Conservation (phyloP, 2,329 filamentous ascomycete species). For the Periconia sp. region DNA sequence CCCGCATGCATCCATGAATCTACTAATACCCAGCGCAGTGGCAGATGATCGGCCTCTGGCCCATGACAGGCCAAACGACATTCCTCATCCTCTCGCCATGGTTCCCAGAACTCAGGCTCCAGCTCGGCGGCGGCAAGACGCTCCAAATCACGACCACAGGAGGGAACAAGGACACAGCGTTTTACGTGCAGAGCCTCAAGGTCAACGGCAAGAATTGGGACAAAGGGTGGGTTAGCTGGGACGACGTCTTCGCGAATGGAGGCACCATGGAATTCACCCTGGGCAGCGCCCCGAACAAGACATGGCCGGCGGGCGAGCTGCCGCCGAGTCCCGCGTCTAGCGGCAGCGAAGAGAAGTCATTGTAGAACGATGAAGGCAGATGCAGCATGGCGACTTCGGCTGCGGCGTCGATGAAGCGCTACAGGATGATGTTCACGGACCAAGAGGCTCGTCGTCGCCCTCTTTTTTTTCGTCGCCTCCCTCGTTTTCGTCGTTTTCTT, state of each 20-base stretch:
- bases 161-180: conserved; percentile 48
- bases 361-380: too few species aligned
- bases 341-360: too few species aligned
- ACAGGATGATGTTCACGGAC: too few species aligned
- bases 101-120: conserved; percentile 57
- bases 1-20: background rate
- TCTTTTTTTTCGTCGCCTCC: too few species aligned
- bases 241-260: conserved; percentile 62
- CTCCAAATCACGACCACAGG: conserved; percentile 59
- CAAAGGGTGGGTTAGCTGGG: conserved; percentile 66
- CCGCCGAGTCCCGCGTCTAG: conserved; percentile 61
- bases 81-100: conserved; percentile 60
- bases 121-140: conserved; percentile 57
- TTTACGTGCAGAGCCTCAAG: conserved; percentile 66
- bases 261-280: conserved; percentile 66
- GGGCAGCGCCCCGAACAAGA: conserved; percentile 50
- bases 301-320: conserved; percentile 62
- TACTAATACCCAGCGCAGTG: conserved; percentile 16
- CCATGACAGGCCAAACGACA: conserved; percentile 66
- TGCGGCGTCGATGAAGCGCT: too few species aligned
- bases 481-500: too few species aligned
- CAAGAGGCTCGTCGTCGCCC: too few species aligned
- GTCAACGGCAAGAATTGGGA: conserved; percentile 66
- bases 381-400: too few species aligned
- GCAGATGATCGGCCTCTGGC: conserved; percentile 37